Base-by-base conservation (phyloP, 1,139 yeast genomes). In the Yamadazyma blattariae region DNA sequence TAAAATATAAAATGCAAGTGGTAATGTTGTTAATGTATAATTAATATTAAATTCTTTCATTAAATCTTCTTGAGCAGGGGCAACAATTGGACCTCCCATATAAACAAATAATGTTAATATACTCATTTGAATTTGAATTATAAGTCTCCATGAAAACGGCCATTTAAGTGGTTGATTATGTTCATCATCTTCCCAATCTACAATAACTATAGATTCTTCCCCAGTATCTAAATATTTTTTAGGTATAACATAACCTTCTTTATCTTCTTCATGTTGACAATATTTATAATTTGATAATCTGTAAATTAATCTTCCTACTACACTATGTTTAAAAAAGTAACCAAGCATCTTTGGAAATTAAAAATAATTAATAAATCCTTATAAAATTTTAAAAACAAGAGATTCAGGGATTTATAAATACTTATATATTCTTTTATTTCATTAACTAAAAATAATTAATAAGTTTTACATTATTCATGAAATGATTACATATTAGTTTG, bases 11-110 rank as follows among this genome's bases (percentile, higher is more conserved):
- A 57, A 35, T 6, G 61, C 39, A 29, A 61, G 57, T 5, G 78
- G 77, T 8, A 79, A 53, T 1, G 68, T 58, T 0, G 79, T 73
- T 3, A 61, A 63, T 10, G 66, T 68, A 34, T 60, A 57, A n/a
- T 69, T 54, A 2, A 73, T 60, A n/a, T 54, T 44, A 39, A 76
- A 74, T 19, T 72, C 68, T 15, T 56, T 54, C 50, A 63, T 59
- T 29, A 80, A 52, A 19, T 61, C 48, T 9, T 53, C 56, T 11
- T 56, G 36, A 15, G 61, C 62, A 1, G 64, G 64, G 13, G 64
- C 51, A 39, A 54, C 57, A 13, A 60, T 52, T 8, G 64, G 61
- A 2, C 61, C 50, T 12, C 51, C 60, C 52, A 58, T 52, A 38
- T 59, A 59, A 5, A 54, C 57, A 1, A 56, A 46, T 14, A 47